Evolutionary conservation across 805 yeast species (phyloP), one percentile per base, ranked within the genome.

Genomic region (Candida ortonii): DNA sequence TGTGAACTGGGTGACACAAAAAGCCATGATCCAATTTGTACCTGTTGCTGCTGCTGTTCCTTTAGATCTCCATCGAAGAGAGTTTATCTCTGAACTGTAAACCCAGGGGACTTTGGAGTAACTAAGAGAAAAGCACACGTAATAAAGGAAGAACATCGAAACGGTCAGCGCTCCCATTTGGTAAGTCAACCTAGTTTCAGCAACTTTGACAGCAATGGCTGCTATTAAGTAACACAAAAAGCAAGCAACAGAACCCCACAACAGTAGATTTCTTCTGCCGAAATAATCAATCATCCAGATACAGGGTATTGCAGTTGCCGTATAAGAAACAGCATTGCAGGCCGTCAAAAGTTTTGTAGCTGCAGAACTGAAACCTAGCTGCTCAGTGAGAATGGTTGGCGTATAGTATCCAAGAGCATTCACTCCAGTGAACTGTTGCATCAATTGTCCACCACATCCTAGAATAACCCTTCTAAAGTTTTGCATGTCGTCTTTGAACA

Each of bases 351-450:
- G 57, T 41, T 66, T 54, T 6, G 75, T 54, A 11, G 54, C 50
- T 23, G 63, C 50, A 2, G 71, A 57, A 8, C 63, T 34, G 59
- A 73, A 61, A 16, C 70, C 68, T 41, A 72, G 62, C 33, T 67
- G 67, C 22, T 62, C 55, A 35, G 65, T 67, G 46, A 71, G 74
- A 28, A 75, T 73, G 52, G 70, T 61, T 3, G 78, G 76, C 0
- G 81, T 78, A 44, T 75, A 76, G 48, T 73, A 76, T 1, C 73
- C 65, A 23, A 76, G 70, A 35, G 75, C 65, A 47, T 76, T 76
- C 43, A 74, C 74, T 14, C 83, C 83, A 41, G 59, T 59, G 35
- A 73, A 61, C 41, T 71, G 76, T 48, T 69, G 75, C 57, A 70
- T 57, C 27, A 64, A 49, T 40, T 70, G 74, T 6, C 63, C 54